Base-by-base conservation (phyloP, 768 basidiomycete genomes). In the Xerocomellus amylosporus region DNA sequence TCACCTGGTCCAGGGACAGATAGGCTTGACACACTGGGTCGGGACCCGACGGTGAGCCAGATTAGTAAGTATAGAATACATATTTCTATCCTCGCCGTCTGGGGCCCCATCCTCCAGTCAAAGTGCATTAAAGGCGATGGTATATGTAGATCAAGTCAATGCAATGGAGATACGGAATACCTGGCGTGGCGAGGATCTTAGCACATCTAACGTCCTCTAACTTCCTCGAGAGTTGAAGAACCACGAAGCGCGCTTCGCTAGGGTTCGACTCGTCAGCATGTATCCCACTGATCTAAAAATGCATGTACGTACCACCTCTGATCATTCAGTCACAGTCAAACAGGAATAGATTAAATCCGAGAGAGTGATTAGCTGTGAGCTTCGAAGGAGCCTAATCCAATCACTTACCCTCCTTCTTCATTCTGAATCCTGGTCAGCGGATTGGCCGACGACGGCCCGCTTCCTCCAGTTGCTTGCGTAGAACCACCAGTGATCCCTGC, bases 171-270 rank as follows among this genome's bases (percentile, higher is more conserved):
- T 55, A 63, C 53, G 38, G 52, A 54, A 58, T 43, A 42, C 46
- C 45, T 46, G 46, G 28, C 48, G 20, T 45, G 55, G 51, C 60
- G 53, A 49, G 55, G 46, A 61, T 51, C 51, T n/a, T 38, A 46
- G 50, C 42, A 53, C 34, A 38, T 50, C 59, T 51, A 56, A 53
- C 43, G 36, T 52, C 49, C 58, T 59, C 64, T 65, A 74, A 58
- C 64, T 65, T 81, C 75, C 87, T 70, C 88, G 85, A 61, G 88
- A 85, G 71, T 87, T 88, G 79, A 93, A 93, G 75, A 93, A 93
- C 91, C 91, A 93, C 54, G 91, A 93, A 49, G 91, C 89, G 58
- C 91, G 89, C 76, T 93, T 93, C 60, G 88, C 90, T 90, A 73
- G 37, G 63, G 66, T 56, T 45, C 34, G 68, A 73, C 74, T 50